Evolutionary conservation across 2,329 filamentous ascomycete species (phyloP).

Genomic region (Paramyrothecium sp.): DNA sequence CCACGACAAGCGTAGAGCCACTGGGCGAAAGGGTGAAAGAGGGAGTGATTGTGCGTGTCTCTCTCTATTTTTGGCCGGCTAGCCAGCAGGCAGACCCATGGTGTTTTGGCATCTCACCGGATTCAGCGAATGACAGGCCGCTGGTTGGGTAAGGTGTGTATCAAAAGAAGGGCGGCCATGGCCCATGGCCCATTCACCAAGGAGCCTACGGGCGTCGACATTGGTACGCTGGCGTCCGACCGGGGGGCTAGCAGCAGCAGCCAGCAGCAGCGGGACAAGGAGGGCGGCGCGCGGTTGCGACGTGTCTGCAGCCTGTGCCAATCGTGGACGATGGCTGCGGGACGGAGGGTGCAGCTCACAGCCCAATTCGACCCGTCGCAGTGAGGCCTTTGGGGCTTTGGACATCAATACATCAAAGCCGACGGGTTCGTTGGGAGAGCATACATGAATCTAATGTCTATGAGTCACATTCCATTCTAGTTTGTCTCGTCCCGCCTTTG

Average conservation of each 20-base stretch:
- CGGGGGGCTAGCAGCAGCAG: no score
- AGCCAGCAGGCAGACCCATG: neutral
- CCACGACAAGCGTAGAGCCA: neutral
- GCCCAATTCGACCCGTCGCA: conserved; percentile 19
- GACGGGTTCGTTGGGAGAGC: conserved; percentile 22
- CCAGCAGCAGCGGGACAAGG: neutral
- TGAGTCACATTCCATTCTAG: conserved; percentile 10
- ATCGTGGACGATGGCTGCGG: conserved; percentile 17
- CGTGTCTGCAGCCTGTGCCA: conserved; percentile 13
- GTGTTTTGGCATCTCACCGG: conserved; percentile 2
- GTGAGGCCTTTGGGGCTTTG: conserved; percentile 21
- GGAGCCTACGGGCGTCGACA: no score
- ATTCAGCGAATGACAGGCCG: neutral
- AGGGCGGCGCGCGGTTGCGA: neutral
- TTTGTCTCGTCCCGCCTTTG: neutral
- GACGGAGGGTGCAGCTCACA: conserved; percentile 18
- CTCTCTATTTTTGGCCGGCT: conserved; percentile 1
- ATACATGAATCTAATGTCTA: conserved; percentile 15
- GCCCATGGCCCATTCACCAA: no score
- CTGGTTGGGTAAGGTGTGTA: neutral
- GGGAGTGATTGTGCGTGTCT: neutral
- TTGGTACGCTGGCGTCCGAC: no score
- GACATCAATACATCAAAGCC: conserved; percentile 25
- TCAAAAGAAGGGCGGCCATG: no score
- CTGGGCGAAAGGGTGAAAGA: no score